phyloP scores from a whole-genome alignment of 768 basidiomycete species.

The Tremella yokohamensis region DNA sequence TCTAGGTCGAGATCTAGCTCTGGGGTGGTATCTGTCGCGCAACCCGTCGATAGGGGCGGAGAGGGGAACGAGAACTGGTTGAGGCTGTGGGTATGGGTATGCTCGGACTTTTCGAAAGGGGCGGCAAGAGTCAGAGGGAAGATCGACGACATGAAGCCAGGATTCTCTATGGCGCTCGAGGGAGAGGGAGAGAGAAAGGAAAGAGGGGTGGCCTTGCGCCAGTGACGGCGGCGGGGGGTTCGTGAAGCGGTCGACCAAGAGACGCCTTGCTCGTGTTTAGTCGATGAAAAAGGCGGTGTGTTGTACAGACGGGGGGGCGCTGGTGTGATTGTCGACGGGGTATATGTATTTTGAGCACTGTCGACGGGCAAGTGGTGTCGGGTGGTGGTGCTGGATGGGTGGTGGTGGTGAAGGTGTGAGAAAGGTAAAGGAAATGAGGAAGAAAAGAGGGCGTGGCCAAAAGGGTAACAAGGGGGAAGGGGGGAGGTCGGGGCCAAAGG shows the following conservation, averaged over 20 bases:
- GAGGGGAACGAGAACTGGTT: slow-evolving; percentile 15
- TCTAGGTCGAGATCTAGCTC: too few relatives aligned
- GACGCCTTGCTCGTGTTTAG: background rate
- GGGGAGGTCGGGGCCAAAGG: slow-evolving; percentile 1
- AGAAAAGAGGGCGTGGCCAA: slow-evolving; percentile 6
- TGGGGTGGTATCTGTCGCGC: background rate
- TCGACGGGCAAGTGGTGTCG: background rate
- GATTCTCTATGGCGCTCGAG: background rate
- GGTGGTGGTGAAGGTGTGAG: background rate
- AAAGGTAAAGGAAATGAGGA: slow-evolving; percentile 3
- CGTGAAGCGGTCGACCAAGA: background rate
- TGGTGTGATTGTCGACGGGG: too few relatives aligned
- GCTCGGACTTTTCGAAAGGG: background rate
- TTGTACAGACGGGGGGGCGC: too few relatives aligned
- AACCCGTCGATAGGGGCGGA: slow-evolving; percentile 11
- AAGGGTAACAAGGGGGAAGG: background rate
- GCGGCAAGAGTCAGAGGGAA: slow-evolving; percentile 8
- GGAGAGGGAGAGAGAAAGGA: background rate
- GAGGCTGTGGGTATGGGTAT: background rate
- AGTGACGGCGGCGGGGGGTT: background rate
- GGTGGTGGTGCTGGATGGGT: background rate
- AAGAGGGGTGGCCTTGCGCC: background rate
- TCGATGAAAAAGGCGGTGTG: slow-evolving; percentile 4
- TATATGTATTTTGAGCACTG: background rate
- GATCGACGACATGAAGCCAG: slow-evolving; percentile 2